Base-by-base conservation (phyloP, 1,139 yeast species). In the Magnusiomyces clavatus region DNA sequence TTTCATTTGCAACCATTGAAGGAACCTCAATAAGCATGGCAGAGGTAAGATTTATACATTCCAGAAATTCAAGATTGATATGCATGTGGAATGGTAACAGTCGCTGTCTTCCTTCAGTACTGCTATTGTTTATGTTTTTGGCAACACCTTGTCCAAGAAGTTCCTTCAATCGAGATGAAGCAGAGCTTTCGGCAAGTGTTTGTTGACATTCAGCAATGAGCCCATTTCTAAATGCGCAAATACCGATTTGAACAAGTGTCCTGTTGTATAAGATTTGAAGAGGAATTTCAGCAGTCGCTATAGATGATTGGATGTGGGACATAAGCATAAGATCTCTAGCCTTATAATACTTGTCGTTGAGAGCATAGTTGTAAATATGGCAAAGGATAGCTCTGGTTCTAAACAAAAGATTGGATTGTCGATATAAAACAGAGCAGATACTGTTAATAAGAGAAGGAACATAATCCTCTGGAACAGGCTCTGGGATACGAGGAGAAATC, bases 1-100 rank as follows among this genome's bases (percentile, higher is more conserved):
- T 54, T 60, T 74, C 74, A 49, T 77, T 72, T 65, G 85, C 78
- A 31, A 87, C 86, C 78, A 89, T 82, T 63, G 81, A 81, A 47
- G 99, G 98, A 57, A 92, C 84, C 74, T 94, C 98, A 63, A 88
- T 80, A 67, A 94, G 79, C 70, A 94, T 76, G 43, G 96, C 87
- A 57, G 90, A 78, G 12, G 97, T 92, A 77, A 89, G 80, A 75
- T 86, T 90, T 53, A 87, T 96, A 68, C 95, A 86, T 73, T 94
- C 98, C 63, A 94, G 78, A 63, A 94, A 80, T 74, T 94, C 98
- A 64, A 90, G 77, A 71, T 94, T 94, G 69, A 94, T 89, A 73
- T 94, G 99, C 85, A 88, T 90, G 73, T 94, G 98, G 85, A 86
- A 94, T 56, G 99, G 99, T 67, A 92, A 77, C 68, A 89, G 79